Base-by-base conservation (phyloP, 2,329 filamentous ascomycete genomes). In the Arthrobotrys sphaeroides region DNA sequence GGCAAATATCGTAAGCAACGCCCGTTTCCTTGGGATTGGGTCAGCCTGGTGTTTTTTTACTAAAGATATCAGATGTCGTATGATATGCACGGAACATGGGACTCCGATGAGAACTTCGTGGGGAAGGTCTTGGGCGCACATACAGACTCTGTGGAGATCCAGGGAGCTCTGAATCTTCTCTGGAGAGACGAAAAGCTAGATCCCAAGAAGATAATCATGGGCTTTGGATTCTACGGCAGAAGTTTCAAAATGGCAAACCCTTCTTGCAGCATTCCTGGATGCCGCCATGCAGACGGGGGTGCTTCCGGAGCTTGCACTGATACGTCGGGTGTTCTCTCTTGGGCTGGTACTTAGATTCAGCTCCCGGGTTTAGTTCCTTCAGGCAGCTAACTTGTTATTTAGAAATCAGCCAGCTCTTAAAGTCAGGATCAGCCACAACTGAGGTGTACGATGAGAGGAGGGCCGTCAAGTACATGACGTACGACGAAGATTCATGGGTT, bases 171-270 rank as follows among this genome's bases (percentile, higher is more conserved):
- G 6, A 49, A 49, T 16, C 45, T 49, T 3, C 45, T 49, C 20
- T 49, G 45, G 45, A 49, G 45, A 16, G 73, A 76, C 22, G 28
- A 20, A 4, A 49, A 49, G 24, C 16, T 42, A 20, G 57, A 57
- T n/a, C 57, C 57, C 2, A 61, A 61, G 5, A 67, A 70, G 26
- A 64, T 70, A 5, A 20, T 45, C 36, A 62, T 70, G 65, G 65
- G 65, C 5, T 45, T 70, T 16, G 65, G 65, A 9, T 66, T 73
- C 18, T 43, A 53, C 26, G 57, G 73, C 81, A 77, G 80, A 13
- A 12, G 60, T 1, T 79, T 80, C 33, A 31, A 65, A 28, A 73
- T 79, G 2, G 66, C 66, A 3, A 66, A 77, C 51, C 61, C 78
- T 0, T 31, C 33, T 0, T 81, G 77, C 33, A 31, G 47, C 13